These are phyloP conservation scores for Mucor circinelloides DNA, from an alignment of 371 early-diverging fungal species.

Conservation along the genomic window DNA sequence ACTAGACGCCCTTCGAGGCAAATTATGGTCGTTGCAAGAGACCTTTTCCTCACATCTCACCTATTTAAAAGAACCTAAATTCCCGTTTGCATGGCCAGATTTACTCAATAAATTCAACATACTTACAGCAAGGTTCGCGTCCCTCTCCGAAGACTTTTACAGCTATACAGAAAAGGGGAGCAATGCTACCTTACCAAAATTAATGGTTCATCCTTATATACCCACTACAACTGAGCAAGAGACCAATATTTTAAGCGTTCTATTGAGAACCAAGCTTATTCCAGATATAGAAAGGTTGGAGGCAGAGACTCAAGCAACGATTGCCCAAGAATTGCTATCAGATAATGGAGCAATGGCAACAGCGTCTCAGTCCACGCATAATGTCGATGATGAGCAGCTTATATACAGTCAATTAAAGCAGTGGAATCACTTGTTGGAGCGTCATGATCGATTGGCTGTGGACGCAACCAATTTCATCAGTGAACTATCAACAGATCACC, in stretches of 20 bases:
- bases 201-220: slow-evolving; percentile 63
- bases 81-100: slow-evolving; percentile 55
- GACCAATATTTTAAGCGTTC: slow-evolving; percentile 59
- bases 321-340: slow-evolving; percentile 39
- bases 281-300: slow-evolving; percentile 67
- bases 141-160: slow-evolving; percentile 54
- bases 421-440: slow-evolving; percentile 36
- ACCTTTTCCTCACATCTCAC: slow-evolving; percentile 53
- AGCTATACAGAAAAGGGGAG: slow-evolving; percentile 43
- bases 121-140: slow-evolving; percentile 63
- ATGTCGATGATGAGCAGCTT: slow-evolving; percentile 40
- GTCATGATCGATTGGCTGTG: slow-evolving; percentile 47
- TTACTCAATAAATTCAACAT: slow-evolving; percentile 72
- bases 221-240: slow-evolving; percentile 62
- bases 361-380: background rate
- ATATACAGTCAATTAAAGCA: slow-evolving; percentile 34
- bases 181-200: slow-evolving; percentile 50
- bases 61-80: slow-evolving; percentile 50
- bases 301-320: slow-evolving; percentile 52
- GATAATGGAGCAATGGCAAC: background rate
- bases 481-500: slow-evolving; percentile 36
- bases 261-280: slow-evolving; percentile 66
- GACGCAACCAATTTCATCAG: slow-evolving; percentile 35
- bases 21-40: slow-evolving; percentile 67
- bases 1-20: slow-evolving; percentile 60